phyloP scores from a whole-genome alignment of 345 rosid species.

The Lepidium didymum region DNA sequence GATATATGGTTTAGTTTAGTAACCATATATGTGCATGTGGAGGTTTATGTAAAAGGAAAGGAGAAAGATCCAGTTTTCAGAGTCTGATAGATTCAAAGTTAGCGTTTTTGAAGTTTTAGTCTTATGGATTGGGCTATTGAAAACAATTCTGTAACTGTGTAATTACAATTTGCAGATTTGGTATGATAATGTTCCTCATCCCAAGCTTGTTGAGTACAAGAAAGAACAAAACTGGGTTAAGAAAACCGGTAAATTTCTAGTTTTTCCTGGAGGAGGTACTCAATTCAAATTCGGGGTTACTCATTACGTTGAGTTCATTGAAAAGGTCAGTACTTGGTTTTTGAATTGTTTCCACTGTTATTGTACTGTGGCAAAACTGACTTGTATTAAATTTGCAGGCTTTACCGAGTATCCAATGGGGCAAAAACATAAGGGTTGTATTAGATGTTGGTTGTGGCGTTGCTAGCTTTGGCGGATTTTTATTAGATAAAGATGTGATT shows the following conservation, averaged over 20 bases:
- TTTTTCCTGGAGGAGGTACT: constrained; percentile 95
- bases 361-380: background rate
- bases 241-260: constrained; percentile 53
- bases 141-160: background rate
- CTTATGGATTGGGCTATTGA: background rate
- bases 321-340: constrained; percentile 39
- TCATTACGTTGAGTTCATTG: constrained; percentile 52
- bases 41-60: background rate
- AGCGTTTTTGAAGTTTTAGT: background rate
- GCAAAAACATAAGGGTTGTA: constrained; percentile 54
- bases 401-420: constrained; percentile 66
- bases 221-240: constrained; percentile 89
- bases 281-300: constrained; percentile 83
- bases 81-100: background rate
- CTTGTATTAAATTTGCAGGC: constrained; percentile 34
- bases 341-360: background rate
- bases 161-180: constrained; percentile 44
- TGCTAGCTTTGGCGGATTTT: constrained; percentile 86
- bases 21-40: background rate
- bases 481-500: constrained; percentile 67
- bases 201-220: constrained; percentile 94
- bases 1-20: background rate
- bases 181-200: constrained; percentile 85
- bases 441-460: constrained; percentile 95
- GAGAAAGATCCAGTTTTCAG: background rate